Evolutionary conservation across 768 basidiomycete species (phyloP), one percentile per base, ranked within the genome.

Genomic region (Hericium erinaceus): DNA sequence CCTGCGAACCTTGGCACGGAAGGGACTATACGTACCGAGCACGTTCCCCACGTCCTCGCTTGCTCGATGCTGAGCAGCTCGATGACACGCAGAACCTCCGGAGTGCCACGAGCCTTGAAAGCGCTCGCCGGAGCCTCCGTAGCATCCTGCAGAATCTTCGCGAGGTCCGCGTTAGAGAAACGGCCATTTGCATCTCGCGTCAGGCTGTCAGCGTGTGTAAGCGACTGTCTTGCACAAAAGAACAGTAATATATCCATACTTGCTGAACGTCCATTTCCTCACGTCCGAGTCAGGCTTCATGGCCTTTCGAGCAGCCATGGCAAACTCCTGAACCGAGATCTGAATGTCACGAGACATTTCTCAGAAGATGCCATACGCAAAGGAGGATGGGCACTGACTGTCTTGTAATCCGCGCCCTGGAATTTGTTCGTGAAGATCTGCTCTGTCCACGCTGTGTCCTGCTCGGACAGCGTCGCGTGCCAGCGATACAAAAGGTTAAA

Each of bases 51-150:
- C 18, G 65, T 72, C 59, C 89, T 74, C 33, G 80, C 77, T 66
- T 85, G 83, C 60, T 82, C 72, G 15, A 91, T 89, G 1, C 80
- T 80, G 66, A 90, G 70, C 5, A 89, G 72, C 65, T 92, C 89
- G 15, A 91, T 75, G 33, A 84, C 72, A 33, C 80, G 81, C 65
- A 90, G 73, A 24, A 75, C 79, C 54, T 80, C 77, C 0, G 88
- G 89, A 52, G 78, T 84, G 8, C 85, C 83, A n/a, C 83, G 76
- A 6, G 88, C 87, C 56, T 77, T 75, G 71, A 81, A 91, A 0
- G 87, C 80, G 24, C 79, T 78, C 0, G 87, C 85, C 10, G 75
- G 71, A 28, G 69, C 69, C 44, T 80, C 78, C 0, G 84, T 89
- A 7, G 85, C 81, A 60, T 80, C 69, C 48, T 84, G 82, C 58